Evolutionary conservation across 1,284 basidiomycete genomes (phyloP), one percentile per base, ranked within the genome.

Genomic region (Polyporus tsugae): DNA sequence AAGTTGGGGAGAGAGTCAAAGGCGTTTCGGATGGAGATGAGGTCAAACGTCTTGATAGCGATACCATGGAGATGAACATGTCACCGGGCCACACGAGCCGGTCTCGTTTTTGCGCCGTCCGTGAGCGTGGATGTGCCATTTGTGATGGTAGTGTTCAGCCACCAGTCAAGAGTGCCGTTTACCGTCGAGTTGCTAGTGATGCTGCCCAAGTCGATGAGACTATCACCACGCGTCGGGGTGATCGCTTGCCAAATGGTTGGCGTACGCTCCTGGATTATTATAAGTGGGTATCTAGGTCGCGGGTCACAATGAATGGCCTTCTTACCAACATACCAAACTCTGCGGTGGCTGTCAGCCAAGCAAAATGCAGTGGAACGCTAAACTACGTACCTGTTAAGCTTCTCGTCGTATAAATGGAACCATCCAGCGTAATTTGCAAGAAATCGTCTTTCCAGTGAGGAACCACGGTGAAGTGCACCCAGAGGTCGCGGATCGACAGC

Each of bases 1-100:
- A 70, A 64, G 3, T 33, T 36, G 52, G 66, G 66, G 55, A 72
- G 68, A 4, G 71, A 70, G 49, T 72, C 68, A 59, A 72, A 66
- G 25, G 67, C 61, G 39, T 70, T 70, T 49, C 62, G 66, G 38
- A 68, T 38, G 62, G 71, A 72, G 58, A 70, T 64, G 55, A 72
- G 64, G 64, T 72, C 71, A 44, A 60, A 62, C 0, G 71, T 72
- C 22, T 68, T 64, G 46, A 72, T 64, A 6, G 68, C 71, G 38
- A 72, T 72, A 60, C 66, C 63, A 1, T 66, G 71, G 71, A 68
- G 36, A 72, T 72, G 29, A 68, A 46, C 71, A 72, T 72, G 60
- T 72, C 68, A 29, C 71, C 71, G 36, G 66, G 64, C 71, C 71
- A 70, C 6, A 70, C 71, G 41, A 72, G 68, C n/a, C 70, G 58